Evolutionary conservation across 495 filamentous ascomycete species (phyloP).

Genomic region (Daldinia caldariorum): DNA sequence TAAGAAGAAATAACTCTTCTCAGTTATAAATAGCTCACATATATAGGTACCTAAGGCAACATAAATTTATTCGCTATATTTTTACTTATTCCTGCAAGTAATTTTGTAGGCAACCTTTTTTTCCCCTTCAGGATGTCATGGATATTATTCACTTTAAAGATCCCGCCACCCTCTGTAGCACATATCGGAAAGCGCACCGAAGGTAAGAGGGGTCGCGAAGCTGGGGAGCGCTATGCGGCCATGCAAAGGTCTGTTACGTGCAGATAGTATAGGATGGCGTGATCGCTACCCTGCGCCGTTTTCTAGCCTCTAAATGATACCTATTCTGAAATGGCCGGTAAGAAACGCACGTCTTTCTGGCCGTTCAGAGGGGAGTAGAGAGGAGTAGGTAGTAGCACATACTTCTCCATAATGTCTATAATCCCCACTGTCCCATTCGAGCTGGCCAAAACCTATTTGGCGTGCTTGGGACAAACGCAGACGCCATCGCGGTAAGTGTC

Average conservation of each 20-base stretch:
- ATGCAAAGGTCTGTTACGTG: slow-evolving; percentile 27
- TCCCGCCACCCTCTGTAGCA: background rate
- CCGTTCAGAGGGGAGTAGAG: slow-evolving; percentile 7
- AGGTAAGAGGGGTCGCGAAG: slow-evolving; percentile 16
- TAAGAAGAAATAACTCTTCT: background rate
- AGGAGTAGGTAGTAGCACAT: slow-evolving; percentile 26
- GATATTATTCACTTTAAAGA: slow-evolving; percentile 18
- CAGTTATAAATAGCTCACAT: slow-evolving; percentile 10
- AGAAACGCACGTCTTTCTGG: background rate
- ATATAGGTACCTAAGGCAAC: too few species aligned
- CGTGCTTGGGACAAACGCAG: slow-evolving; percentile 17
- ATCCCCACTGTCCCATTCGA: slow-evolving; percentile 29
- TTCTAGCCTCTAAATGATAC: slow-evolving; percentile 5
- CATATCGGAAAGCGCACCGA: slow-evolving; percentile 32
- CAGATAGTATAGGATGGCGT: slow-evolving; percentile 34
- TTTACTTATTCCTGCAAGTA: slow-evolving; percentile 9
- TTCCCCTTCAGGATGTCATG: slow-evolving; percentile 13
- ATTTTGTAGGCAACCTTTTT: slow-evolving; percentile 15
- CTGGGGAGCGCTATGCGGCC: slow-evolving; percentile 5
- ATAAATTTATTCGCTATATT: background rate
- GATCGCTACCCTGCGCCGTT: slow-evolving; percentile 14
- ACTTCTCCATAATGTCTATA: slow-evolving; percentile 12
- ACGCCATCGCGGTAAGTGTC: slow-evolving; percentile 35
- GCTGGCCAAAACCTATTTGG: slow-evolving; percentile 17
- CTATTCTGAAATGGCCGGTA: background rate